Evolutionary conservation across 257 asterid genomes (phyloP).

Genomic region (Lantana camara): DNA sequence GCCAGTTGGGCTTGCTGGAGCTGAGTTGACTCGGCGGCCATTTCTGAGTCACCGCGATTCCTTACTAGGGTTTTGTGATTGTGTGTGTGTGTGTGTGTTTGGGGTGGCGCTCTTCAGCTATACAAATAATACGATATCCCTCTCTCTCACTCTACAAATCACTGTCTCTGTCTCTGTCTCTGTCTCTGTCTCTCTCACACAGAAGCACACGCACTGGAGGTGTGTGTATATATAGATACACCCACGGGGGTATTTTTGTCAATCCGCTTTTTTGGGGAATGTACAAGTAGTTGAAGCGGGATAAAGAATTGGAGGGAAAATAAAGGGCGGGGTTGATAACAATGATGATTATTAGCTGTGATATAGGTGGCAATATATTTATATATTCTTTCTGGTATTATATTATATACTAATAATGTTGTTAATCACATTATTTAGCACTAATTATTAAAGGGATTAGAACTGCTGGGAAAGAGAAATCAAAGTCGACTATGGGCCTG

Average conservation of each 20-base stretch:
- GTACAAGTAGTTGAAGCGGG: conserved; percentile 30
- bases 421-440: background rate
- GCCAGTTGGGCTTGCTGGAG: conserved; percentile 76
- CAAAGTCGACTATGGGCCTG: too few species aligned
- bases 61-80: conserved; percentile 64
- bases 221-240: background rate
- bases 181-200: conserved; percentile 34
- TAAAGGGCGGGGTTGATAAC: background rate
- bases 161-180: background rate
- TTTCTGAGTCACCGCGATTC: conserved; percentile 36
- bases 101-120: conserved; percentile 33
- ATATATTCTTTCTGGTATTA: background rate
- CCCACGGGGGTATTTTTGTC: conserved; percentile 31
- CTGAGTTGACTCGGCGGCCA: conserved; percentile 85
- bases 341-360: conserved; percentile 26
- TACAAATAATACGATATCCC: conserved; percentile 1
- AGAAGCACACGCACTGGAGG: conserved; percentile 30
- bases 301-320: conserved; percentile 33
- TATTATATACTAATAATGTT: background rate
- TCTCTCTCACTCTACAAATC: conserved; percentile 24
- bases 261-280: background rate
- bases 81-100: background rate
- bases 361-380: conserved; percentile 19
- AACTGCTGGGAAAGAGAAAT: background rate
- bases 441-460: background rate